A percentile compares a stretch with the other conserved stretches of the same genome.
Evolutionary conservation across 2,329 filamentous ascomycete species (phyloP).

Genomic region (Colletotrichum shisoi): DNA sequence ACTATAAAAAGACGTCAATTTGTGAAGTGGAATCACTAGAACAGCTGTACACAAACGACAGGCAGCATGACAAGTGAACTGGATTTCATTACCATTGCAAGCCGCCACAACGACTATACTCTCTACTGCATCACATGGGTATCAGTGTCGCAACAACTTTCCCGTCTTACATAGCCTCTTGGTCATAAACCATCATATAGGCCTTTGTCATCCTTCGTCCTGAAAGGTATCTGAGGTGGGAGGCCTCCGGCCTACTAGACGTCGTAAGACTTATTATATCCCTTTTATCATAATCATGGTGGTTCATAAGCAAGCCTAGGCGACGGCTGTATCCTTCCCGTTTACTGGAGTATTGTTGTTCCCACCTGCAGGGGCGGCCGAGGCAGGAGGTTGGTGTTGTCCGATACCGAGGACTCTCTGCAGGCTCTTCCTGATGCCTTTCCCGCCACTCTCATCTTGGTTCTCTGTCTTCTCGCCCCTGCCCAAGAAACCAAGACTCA

Average conservation of each 20-base stretch:
- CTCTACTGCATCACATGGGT: slow-evolving; percentile 10
- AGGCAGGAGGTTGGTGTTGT: slow-evolving; percentile 20
- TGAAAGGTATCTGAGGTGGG: neutral
- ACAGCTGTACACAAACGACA: neutral
- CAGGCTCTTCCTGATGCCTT: slow-evolving; percentile 57
- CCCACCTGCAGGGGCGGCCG: slow-evolving; percentile 12
- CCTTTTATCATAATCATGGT: slow-evolving; percentile 23
- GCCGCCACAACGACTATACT: neutral
- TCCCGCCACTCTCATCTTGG: slow-evolving; percentile 48
- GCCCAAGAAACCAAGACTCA: slow-evolving; percentile 59
- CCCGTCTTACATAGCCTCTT: neutral
- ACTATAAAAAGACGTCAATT: neutral
- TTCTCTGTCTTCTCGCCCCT: slow-evolving; percentile 49
- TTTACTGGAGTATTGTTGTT: slow-evolving; percentile 18
- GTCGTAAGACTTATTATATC: slow-evolving; percentile 6
- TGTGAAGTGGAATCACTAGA: neutral
- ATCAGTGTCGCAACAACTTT: slow-evolving; percentile 12
- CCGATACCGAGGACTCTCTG: slow-evolving; percentile 57
- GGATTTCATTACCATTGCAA: slow-evolving; percentile 1
- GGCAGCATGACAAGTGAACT: neutral
- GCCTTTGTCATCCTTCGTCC: neutral
- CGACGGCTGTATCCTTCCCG: slow-evolving; percentile 9
- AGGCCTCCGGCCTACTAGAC: neutral
- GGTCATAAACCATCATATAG: neutral
- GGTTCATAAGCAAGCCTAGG: slow-evolving; percentile 5